Conservation (phyloP, 2,329 filamentous ascomycete species). For the Cercospora berteroae region DNA sequence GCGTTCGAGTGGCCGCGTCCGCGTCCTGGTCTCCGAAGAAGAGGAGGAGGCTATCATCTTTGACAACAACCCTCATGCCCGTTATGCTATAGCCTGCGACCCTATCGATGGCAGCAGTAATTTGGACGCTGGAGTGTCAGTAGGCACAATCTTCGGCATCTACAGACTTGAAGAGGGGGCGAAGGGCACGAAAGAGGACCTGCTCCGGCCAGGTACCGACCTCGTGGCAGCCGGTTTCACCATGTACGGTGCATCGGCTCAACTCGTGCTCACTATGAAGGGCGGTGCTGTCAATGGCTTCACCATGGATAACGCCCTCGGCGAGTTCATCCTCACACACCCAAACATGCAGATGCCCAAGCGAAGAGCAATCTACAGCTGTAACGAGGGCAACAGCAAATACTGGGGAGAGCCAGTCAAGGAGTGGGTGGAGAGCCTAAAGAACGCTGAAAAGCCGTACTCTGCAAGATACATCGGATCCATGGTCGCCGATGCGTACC, state of each 20-base stretch:
- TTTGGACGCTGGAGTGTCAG: slow-evolving; percentile 93
- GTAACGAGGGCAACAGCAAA: slow-evolving; percentile 96
- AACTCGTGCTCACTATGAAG: slow-evolving; percentile 96
- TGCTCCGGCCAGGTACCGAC: slow-evolving; percentile 85
- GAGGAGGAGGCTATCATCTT: slow-evolving; percentile 92
- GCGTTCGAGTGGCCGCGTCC: slow-evolving; percentile 86
- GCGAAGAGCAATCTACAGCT: slow-evolving; percentile 84
- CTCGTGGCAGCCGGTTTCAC: slow-evolving; percentile 96
- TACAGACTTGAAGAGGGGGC: slow-evolving; percentile 82
- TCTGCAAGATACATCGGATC: slow-evolving; percentile 91
- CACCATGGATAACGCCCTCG: slow-evolving; percentile 92
- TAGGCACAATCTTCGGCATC: slow-evolving; percentile 94
- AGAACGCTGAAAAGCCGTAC: slow-evolving; percentile 78
- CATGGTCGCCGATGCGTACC: slow-evolving; percentile 98
- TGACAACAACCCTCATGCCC: slow-evolving; percentile 67
- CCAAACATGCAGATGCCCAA: slow-evolving; percentile 87
- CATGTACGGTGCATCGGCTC: slow-evolving; percentile 97
- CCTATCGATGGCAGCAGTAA: slow-evolving; percentile 98
- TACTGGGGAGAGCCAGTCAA: slow-evolving; percentile 92
- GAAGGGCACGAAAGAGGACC: slow-evolving; percentile 74
- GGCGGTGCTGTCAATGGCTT: slow-evolving; percentile 92
- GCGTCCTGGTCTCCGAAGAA: slow-evolving; percentile 94
- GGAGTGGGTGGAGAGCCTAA: slow-evolving; percentile 85
- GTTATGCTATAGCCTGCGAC: slow-evolving; percentile 94
- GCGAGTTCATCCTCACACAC: slow-evolving; percentile 98